Evolutionary conservation across 139 green algal species (phyloP).

Genomic region (Chlorella sp.): DNA sequence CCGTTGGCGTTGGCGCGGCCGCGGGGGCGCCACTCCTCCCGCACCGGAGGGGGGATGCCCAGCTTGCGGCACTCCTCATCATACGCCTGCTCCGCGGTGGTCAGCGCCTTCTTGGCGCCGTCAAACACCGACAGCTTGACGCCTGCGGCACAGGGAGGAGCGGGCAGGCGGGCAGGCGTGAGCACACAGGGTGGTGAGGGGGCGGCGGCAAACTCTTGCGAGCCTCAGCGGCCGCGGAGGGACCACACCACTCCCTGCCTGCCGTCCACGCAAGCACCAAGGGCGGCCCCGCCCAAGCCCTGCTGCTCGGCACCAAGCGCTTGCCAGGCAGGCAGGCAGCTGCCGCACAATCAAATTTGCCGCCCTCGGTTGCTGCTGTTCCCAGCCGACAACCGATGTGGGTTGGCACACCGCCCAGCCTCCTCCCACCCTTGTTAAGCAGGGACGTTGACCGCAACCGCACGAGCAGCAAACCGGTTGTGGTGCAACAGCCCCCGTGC

Average conservation of each 20-base stretch:
- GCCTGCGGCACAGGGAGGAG: conserved; percentile 34
- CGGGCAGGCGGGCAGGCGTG: background rate
- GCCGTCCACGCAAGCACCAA: too few species aligned
- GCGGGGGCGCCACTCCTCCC: background rate
- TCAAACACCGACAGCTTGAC: conserved; percentile 69
- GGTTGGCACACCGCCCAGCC: too few species aligned
- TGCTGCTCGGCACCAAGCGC: too few species aligned
- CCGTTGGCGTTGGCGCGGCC: background rate
- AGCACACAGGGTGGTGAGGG: too few species aligned
- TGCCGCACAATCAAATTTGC: too few species aligned
- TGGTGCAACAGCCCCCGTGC: too few species aligned
- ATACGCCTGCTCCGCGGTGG: conserved; percentile 36
- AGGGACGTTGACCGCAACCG: background rate
- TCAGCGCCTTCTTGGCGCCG: conserved; percentile 58
- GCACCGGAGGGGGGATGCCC: conserved; percentile 1
- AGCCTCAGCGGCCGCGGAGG: background rate
- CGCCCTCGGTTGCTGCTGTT: too few species aligned
- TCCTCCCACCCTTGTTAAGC: background rate
- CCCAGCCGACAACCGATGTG: background rate
- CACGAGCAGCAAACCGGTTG: too few species aligned
- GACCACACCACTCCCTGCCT: background rate
- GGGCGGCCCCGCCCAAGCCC: too few species aligned
- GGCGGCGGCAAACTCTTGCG: too few species aligned
- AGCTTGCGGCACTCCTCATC: conserved; percentile 42
- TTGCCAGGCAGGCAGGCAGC: too few species aligned